phyloP scores from a whole-genome alignment of 805 yeast genomes.

The Ogataea corticis region DNA sequence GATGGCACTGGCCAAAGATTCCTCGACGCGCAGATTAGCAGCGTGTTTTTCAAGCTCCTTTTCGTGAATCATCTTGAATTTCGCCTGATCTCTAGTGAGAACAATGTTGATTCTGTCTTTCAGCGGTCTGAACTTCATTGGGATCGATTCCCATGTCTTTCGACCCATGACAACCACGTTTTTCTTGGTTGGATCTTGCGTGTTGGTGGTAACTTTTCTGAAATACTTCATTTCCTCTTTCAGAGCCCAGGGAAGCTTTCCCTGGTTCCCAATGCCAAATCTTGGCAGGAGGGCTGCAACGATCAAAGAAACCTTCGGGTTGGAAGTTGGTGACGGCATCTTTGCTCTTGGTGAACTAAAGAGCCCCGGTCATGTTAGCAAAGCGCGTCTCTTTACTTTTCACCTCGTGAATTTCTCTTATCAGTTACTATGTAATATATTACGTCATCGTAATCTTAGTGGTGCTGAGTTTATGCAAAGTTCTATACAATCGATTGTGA shows the following conservation, averaged over 20 bases:
- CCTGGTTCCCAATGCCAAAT: conserved; percentile 82
- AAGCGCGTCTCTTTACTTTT: neutral
- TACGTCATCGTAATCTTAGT: neutral
- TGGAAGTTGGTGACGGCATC: conserved; percentile 5
- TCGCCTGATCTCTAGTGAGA: conserved; percentile 51
- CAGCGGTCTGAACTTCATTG: conserved; percentile 78
- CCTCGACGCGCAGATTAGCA: conserved; percentile 31
- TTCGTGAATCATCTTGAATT: conserved; percentile 25
- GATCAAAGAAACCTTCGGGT: conserved; percentile 55
- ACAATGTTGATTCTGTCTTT: conserved; percentile 74
- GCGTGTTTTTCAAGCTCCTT: conserved; percentile 26
- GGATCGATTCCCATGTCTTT: conserved; percentile 94
- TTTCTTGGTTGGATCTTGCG: conserved; percentile 31
- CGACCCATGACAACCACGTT: conserved; percentile 96
- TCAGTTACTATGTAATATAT: neutral
- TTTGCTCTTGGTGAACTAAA: neutral
- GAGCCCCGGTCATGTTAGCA: neutral
- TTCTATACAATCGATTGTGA: conserved; percentile 4
- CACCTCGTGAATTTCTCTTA: neutral
- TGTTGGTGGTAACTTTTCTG: conserved; percentile 63
- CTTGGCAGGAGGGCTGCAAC: conserved; percentile 85
- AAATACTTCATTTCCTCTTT: conserved; percentile 85
- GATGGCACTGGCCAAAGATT: conserved; percentile 47
- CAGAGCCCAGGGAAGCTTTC: conserved; percentile 85
- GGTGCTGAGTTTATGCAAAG: neutral